phyloP scores from a whole-genome alignment of 2,329 filamentous ascomycete species.

The Didymella exigua region DNA sequence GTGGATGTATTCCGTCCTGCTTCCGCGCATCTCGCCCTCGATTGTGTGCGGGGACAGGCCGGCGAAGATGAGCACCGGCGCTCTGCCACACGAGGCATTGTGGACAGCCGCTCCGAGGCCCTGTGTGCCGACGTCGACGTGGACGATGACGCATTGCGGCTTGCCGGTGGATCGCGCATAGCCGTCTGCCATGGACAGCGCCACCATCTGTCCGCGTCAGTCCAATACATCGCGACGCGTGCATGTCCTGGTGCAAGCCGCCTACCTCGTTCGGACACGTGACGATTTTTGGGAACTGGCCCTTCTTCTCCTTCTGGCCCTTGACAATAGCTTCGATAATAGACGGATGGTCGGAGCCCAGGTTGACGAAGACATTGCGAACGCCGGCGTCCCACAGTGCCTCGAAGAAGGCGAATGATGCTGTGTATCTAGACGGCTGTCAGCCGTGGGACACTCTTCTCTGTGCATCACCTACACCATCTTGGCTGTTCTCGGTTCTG shows the following conservation, averaged over 20 bases:
- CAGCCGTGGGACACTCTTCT: neutral
- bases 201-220: slow-evolving; percentile 69
- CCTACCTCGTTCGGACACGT: slow-evolving; percentile 80
- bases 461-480: slow-evolving; percentile 29
- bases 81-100: slow-evolving; percentile 76
- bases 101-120: slow-evolving; percentile 78
- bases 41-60: slow-evolving; percentile 77
- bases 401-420: slow-evolving; percentile 83
- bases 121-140: slow-evolving; percentile 83
- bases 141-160: slow-evolving; percentile 78
- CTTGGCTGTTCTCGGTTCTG: slow-evolving; percentile 3
- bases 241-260: neutral
- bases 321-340: slow-evolving; percentile 83
- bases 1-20: slow-evolving; percentile 79
- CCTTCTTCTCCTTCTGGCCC: slow-evolving; percentile 69
- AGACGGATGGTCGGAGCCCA: slow-evolving; percentile 74
- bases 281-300: slow-evolving; percentile 72
- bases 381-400: slow-evolving; percentile 69
- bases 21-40: slow-evolving; percentile 75
- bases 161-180: slow-evolving; percentile 72
- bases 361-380: slow-evolving; percentile 64
- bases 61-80: slow-evolving; percentile 78
- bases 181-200: slow-evolving; percentile 82
- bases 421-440: slow-evolving; percentile 62
- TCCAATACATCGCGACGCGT: neutral